Evolutionary conservation across 1,139 yeast species (phyloP).

Genomic region (Saccharomyces pastorianus): DNA sequence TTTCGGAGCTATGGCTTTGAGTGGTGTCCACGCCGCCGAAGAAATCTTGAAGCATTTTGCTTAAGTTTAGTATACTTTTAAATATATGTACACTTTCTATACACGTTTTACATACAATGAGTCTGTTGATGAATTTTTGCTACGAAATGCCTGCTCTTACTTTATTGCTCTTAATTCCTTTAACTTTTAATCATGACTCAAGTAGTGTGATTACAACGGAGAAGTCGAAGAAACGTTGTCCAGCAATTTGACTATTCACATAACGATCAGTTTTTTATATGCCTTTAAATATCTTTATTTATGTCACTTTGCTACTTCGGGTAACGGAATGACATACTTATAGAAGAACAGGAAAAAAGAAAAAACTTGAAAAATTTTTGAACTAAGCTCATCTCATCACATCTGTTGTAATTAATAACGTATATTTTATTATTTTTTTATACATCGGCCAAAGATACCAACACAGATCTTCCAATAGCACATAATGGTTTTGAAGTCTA

Average conservation of each 20-base stretch:
- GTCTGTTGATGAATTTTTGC: background rate
- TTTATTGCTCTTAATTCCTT: no score
- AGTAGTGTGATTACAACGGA: no score
- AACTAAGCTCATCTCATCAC: conserved; percentile 20
- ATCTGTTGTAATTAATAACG: conserved; percentile 11
- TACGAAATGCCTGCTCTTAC: no score
- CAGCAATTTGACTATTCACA: background rate
- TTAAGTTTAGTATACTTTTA: background rate
- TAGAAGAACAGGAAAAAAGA: background rate
- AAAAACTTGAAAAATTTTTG: conserved; percentile 9
- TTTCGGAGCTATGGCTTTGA: conserved; percentile 72
- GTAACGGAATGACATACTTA: conserved; percentile 2
- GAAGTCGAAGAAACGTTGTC: background rate
- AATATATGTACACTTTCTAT: background rate
- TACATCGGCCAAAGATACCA: background rate
- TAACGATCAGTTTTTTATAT: background rate
- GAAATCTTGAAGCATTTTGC: conserved; percentile 29
- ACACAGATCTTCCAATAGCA: background rate
- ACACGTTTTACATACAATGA: background rate
- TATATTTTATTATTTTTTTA: background rate
- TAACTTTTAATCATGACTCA: no score
- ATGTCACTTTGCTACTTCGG: conserved; percentile 3
- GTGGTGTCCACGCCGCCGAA: conserved; percentile 73
- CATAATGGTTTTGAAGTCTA: conserved; percentile 70
- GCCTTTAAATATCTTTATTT: background rate